A percentile compares a stretch with the other conserved stretches of the same genome.
Conservation (phyloP, 129 eudicot genomes). For the sunflower (Helianthus annuus) region HanXRQr2.0-SUNRISE NC_035448.2:108228969-108229468, state of each 20-base stretch:
- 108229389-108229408: no score
- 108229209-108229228: conserved; percentile 7
- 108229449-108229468: background rate
- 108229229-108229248: conserved; percentile 15
- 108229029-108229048: no score
- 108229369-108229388: no score
- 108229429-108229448: no score
- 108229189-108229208: conserved; percentile 9
- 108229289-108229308: conserved; percentile 7
- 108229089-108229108: conserved; percentile 4
- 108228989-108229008: conserved; percentile 3
- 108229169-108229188: conserved; percentile 6
- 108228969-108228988: background rate
- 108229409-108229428: no score
- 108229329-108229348: no score
- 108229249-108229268: conserved; percentile 16
- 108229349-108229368: no score
- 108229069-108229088: conserved; percentile 8
- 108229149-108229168: conserved; percentile 16
- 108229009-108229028: background rate
- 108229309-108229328: no score
- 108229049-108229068: background rate
- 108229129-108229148: conserved; percentile 16
- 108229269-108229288: background rate
- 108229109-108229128: conserved; percentile 1